A percentile compares a stretch with the other conserved stretches of the same genome.
Evolutionary conservation across 2,329 filamentous ascomycete genomes (phyloP).

Genomic region (Didymella pomorum): DNA sequence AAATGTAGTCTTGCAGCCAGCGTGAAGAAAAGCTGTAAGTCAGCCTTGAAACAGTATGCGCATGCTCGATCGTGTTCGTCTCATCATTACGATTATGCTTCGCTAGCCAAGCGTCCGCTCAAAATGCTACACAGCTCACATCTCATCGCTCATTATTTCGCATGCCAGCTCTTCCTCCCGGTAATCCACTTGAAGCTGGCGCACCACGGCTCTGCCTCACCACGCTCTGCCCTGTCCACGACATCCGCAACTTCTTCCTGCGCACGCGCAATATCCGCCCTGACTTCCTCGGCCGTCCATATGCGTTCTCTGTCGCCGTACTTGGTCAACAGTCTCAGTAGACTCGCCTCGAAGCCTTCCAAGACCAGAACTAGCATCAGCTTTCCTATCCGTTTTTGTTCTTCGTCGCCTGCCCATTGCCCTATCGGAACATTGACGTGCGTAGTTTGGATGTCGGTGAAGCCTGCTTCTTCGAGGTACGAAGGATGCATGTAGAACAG

Average conservation of each 20-base stretch:
- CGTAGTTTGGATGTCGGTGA: conserved; percentile 53
- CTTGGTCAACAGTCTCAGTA: conserved; percentile 41
- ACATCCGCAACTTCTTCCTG: conserved; percentile 42
- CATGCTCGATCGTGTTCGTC: too few species aligned
- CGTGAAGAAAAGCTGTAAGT: too few species aligned
- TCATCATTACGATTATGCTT: background rate
- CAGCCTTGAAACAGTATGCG: too few species aligned
- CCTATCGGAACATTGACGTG: conserved; percentile 51
- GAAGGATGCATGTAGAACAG: conserved; percentile 54
- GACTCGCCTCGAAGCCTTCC: conserved; percentile 43
- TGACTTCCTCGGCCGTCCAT: conserved; percentile 43
- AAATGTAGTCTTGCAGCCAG: too few species aligned
- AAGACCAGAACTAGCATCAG: conserved; percentile 45
- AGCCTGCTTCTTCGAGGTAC: conserved; percentile 54
- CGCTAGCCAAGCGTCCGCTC: background rate
- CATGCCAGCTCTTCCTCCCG: conserved; percentile 42
- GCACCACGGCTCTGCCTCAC: conserved; percentile 44
- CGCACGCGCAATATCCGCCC: conserved; percentile 29
- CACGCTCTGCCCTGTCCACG: conserved; percentile 32
- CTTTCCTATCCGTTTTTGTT: conserved; percentile 46
- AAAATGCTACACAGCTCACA: conserved; percentile 14
- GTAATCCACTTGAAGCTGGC: conserved; percentile 49
- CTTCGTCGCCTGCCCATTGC: conserved; percentile 42
- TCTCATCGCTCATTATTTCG: background rate
- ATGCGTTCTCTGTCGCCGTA: conserved; percentile 37